Evolutionary conservation across 345 rosid species (phyloP).

Genomic region (Luvunga scandens): DNA sequence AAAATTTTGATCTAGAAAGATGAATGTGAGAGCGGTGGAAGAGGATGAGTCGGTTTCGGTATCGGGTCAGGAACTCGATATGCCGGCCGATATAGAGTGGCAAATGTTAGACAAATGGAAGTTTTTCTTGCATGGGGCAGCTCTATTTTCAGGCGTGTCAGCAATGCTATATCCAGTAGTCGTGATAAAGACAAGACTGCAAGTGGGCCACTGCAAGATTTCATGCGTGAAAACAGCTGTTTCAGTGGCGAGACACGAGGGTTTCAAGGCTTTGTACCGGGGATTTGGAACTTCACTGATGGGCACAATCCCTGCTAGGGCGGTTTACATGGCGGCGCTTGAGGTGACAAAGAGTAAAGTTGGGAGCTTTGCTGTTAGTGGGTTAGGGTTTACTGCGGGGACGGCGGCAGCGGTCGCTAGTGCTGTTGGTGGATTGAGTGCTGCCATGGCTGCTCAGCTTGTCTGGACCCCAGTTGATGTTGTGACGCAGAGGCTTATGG

Average conservation of each 20-base stretch:
- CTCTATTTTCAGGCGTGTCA: constrained; percentile 84
- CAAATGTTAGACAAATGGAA: constrained; percentile 85
- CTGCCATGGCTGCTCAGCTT: constrained; percentile 92
- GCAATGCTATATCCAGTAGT: constrained; percentile 74
- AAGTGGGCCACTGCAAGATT: constrained; percentile 59
- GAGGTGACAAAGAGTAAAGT: constrained; percentile 89
- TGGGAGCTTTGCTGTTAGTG: constrained; percentile 55
- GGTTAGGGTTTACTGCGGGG: constrained; percentile 66
- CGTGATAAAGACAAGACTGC: constrained; percentile 84
- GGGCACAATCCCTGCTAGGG: constrained; percentile 95
- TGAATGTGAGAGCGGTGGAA: constrained; percentile 62
- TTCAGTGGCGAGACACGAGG: constrained; percentile 60
- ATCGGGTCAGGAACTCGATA: constrained; percentile 48
- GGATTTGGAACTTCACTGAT: constrained; percentile 87
- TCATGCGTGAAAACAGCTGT: constrained; percentile 51
- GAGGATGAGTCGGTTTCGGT: constrained; percentile 23
- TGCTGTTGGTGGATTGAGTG: constrained; percentile 76
- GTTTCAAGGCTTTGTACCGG: constrained; percentile 72
- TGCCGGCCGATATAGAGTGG: constrained; percentile 78
- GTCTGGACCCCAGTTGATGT: constrained; percentile 98
- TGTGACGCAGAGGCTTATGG: constrained; percentile 92
- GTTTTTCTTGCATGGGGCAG: constrained; percentile 90
- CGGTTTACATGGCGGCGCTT: constrained; percentile 81
- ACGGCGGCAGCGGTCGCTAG: constrained; percentile 68
- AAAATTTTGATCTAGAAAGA: constrained; percentile 17